phyloP scores from a whole-genome alignment of 768 basidiomycete genomes.

The Lactarius akahatsu region DNA sequence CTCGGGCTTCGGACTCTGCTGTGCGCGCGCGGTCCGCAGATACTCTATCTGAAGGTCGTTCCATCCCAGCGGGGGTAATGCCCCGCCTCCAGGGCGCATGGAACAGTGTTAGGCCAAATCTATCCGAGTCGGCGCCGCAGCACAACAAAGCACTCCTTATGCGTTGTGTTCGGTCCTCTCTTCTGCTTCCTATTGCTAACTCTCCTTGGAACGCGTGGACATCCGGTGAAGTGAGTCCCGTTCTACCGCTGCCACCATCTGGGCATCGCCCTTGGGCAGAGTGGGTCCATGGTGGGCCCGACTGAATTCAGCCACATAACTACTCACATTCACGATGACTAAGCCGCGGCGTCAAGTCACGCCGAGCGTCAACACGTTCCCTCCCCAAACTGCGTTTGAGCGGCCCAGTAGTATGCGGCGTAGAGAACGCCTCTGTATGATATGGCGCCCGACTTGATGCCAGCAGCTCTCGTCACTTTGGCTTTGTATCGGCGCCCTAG shows the following conservation, averaged over 20 bases:
- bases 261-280: background rate
- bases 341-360: background rate
- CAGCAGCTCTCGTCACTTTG: background rate
- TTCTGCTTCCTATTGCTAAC: background rate
- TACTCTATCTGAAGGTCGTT: background rate
- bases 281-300: background rate
- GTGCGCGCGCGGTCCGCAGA: background rate
- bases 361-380: background rate
- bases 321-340: background rate
- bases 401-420: background rate
- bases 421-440: background rate
- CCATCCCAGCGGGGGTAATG: background rate
- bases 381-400: background rate
- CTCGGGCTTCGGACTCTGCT: background rate
- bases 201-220: background rate
- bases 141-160: background rate
- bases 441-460: background rate
- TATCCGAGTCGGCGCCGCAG: background rate
- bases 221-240: background rate
- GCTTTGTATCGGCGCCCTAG: background rate
- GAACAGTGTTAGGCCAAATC: slow-evolving; percentile 2
- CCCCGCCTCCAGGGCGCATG: slow-evolving; percentile 3
- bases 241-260: background rate
- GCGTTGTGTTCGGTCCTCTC: background rate
- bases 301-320: background rate